phyloP scores from a whole-genome alignment of 306 rosid genomes.

The Benincasa hispida region DNA sequence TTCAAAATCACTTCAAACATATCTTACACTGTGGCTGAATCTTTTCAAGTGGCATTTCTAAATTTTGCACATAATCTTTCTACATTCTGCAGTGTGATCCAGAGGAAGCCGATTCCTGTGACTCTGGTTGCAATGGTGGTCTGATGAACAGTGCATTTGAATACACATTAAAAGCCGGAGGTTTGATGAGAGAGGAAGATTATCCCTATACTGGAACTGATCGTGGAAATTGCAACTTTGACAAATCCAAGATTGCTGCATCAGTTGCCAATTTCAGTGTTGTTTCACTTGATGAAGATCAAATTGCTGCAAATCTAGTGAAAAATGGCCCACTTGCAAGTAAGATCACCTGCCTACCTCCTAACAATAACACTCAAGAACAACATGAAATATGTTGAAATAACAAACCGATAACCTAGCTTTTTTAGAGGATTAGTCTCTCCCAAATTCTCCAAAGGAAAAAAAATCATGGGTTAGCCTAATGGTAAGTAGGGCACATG shows the following conservation, averaged over 20 bases:
- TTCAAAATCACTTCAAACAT: no score
- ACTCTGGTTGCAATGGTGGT: conserved; percentile 94
- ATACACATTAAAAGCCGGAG: conserved; percentile 81
- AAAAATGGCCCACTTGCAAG: conserved; percentile 95
- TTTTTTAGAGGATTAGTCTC: no score
- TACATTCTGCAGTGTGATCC: conserved; percentile 69
- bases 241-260: conserved; percentile 66
- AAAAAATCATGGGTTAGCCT: no score
- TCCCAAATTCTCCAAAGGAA: no score
- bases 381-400: no score
- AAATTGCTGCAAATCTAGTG: conserved; percentile 87
- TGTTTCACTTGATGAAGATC: conserved; percentile 69
- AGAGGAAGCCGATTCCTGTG: conserved; percentile 69
- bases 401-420: no score
- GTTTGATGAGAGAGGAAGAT: conserved; percentile 78
- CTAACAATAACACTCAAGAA: no score
- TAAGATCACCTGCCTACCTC: neutral
- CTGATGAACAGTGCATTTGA: conserved; percentile 96
- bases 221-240: conserved; percentile 63
- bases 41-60: neutral
- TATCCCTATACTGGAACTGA: conserved; percentile 83
- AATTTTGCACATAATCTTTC: neutral
- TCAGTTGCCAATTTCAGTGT: conserved; percentile 86
- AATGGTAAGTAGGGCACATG: no score
- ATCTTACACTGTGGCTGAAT: no score